phyloP scores from a whole-genome alignment of 257 asterid species.

The Rehmannia glutinosa region DNA sequence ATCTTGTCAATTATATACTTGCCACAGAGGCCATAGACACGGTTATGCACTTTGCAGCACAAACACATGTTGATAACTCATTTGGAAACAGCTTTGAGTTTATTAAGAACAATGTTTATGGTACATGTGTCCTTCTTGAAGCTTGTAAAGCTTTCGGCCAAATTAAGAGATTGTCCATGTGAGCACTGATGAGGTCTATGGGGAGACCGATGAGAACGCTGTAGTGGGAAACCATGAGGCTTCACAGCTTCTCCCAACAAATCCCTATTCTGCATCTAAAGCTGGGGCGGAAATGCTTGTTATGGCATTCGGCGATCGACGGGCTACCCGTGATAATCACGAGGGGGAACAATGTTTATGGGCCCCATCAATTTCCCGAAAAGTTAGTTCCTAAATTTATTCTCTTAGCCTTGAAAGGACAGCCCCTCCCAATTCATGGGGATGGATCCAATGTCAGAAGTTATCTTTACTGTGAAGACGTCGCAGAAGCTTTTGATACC shows the following conservation, averaged over 20 bases:
- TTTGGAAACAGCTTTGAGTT: slow-evolving; percentile 7
- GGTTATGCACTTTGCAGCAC: neutral
- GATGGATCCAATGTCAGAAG: neutral
- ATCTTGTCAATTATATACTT: neutral
- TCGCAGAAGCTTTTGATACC: neutral
- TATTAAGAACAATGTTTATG: neutral
- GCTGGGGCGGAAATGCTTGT: slow-evolving; percentile 57
- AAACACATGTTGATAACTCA: slow-evolving; percentile 2
- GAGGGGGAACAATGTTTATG: slow-evolving; percentile 18
- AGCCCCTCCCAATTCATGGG: neutral
- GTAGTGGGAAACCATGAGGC: slow-evolving; percentile 39
- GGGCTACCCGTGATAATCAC: slow-evolving; percentile 47
- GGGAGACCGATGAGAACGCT: slow-evolving; percentile 50
- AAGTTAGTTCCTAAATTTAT: neutral
- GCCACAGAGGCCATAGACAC: neutral
- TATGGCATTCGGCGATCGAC: slow-evolving; percentile 45
- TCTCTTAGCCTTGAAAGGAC: neutral
- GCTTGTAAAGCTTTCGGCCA: slow-evolving; percentile 6
- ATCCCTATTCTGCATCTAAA: slow-evolving; percentile 49
- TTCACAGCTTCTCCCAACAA: slow-evolving; percentile 47
- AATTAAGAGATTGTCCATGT: slow-evolving; percentile 42
- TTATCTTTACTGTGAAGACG: neutral
- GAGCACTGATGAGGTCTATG: slow-evolving; percentile 55
- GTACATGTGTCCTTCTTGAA: neutral
- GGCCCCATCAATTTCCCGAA: neutral